Percentiles rank a stretch among this genome's conserved stretches.
phyloP scores from a whole-genome alignment of 352 stramenopile genomes.

The Phytophthora vignae region DNA sequence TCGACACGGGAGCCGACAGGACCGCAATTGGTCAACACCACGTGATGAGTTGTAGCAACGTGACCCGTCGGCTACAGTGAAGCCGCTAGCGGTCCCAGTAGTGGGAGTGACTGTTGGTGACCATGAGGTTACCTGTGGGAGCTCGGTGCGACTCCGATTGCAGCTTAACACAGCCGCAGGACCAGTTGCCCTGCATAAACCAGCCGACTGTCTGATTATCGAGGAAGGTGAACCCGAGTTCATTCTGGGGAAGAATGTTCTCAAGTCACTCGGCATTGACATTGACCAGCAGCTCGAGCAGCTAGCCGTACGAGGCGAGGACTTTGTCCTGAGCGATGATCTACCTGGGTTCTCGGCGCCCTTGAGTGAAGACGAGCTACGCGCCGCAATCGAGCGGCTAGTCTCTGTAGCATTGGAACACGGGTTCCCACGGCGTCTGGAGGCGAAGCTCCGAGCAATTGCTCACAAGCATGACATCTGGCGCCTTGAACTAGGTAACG shows the following conservation, averaged over 20 bases:
- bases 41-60: too few species aligned
- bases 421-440: neutral
- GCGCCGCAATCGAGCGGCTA: neutral
- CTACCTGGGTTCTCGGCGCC: too few species aligned
- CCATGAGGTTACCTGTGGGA: neutral
- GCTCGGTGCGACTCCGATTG: neutral
- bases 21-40: neutral
- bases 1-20: neutral
- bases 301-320: neutral
- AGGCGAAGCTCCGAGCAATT: neutral
- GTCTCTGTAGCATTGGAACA: neutral
- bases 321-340: too few species aligned
- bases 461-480: conserved; percentile 3
- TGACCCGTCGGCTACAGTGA: too few species aligned
- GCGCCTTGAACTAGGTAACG: neutral
- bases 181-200: neutral
- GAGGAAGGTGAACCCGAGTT: neutral
- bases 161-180: neutral
- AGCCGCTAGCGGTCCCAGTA: too few species aligned
- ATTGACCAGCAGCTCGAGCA: neutral
- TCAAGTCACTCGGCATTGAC: too few species aligned
- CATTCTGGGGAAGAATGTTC: neutral
- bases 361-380: too few species aligned
- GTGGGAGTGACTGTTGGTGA: too few species aligned
- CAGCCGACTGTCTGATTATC: neutral